Base-by-base conservation (phyloP, 768 basidiomycete species). In the Serendipita sp. region DNA sequence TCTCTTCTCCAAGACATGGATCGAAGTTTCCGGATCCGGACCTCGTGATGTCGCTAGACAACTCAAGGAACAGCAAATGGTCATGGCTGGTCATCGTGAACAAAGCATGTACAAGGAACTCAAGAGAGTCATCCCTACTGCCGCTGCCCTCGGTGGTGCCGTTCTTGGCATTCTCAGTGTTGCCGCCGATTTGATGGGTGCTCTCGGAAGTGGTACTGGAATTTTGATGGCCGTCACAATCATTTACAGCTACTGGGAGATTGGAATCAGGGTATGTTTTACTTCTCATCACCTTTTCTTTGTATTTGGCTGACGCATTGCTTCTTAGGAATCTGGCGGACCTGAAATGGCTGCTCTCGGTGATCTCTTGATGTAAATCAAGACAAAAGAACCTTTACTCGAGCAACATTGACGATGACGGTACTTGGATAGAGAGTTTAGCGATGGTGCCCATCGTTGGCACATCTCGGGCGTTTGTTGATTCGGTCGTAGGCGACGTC, bases 21-120 rank as follows among this genome's bases (percentile, higher is more conserved):
- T 99, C 66, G 95, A 98, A 69, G 91, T 98, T 34, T 97, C 93
- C 1, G 95, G 96, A 16, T 88, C 86, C 62, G 92, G 96, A 20
- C 96, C 95, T 11, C 76, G 96, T 50, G 95, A 99, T 68, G 85
- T 99, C 62, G 96, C 96, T 30, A 95, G 93, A 74, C 95, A 98
- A 71, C 83, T 98, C 70, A 98, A 98, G 77, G 96, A 98, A 67
- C 95, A 97, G 73, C 88, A 90, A 68, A 93, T 97, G 88, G 95
- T 86, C 41, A 77, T 81, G 66, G 78, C 78, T 48, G 79, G 90
- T 64, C 94, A 97, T 73, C 87, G 93, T 68, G 96, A 99, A 72
- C 92, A 88, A 16, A 91, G 88, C 33, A 95, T 98, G 90, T 99
- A 98, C 80, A 99, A 97, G 77, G 96, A 98, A 72, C 82, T 99